phyloP scores from a whole-genome alignment of 257 asterid species.

The Rauvolfia tetraphylla region DNA sequence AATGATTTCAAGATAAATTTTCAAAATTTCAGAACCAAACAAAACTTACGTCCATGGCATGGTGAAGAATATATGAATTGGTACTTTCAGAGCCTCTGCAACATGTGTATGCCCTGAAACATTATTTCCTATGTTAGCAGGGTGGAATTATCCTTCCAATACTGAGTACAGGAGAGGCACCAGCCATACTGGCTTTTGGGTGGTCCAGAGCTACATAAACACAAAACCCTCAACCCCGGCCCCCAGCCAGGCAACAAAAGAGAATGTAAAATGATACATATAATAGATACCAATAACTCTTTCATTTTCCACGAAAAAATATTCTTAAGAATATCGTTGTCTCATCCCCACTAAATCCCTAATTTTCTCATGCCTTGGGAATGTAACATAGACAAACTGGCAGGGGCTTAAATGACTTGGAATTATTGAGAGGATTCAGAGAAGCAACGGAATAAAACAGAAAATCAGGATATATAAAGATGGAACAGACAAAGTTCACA shows the following conservation, averaged over 20 bases:
- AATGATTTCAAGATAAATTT: background rate
- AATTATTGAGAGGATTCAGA: background rate
- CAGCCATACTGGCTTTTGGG: background rate
- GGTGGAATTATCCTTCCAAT: background rate
- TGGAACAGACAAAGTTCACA: background rate
- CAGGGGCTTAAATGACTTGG: background rate
- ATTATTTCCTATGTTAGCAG: constrained; percentile 19
- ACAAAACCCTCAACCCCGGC: background rate
- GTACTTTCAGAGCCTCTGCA: constrained; percentile 83
- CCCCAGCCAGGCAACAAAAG: background rate
- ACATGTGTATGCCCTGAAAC: constrained; percentile 90
- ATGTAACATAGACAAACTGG: background rate
- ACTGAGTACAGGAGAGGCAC: background rate
- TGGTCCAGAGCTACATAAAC: background rate
- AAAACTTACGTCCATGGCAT: constrained; percentile 99
- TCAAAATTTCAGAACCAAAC: constrained; percentile 17
- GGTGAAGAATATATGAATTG: constrained; percentile 90
- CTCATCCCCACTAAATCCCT: background rate
- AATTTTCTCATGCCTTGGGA: background rate
- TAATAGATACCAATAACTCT: background rate
- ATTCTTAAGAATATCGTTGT: background rate
- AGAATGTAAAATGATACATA: background rate
- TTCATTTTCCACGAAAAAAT: background rate
- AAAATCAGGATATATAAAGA: background rate
- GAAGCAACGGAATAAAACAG: background rate